Base-by-base conservation (phyloP, 768 basidiomycete species). In the Ramaria rubella region DNA sequence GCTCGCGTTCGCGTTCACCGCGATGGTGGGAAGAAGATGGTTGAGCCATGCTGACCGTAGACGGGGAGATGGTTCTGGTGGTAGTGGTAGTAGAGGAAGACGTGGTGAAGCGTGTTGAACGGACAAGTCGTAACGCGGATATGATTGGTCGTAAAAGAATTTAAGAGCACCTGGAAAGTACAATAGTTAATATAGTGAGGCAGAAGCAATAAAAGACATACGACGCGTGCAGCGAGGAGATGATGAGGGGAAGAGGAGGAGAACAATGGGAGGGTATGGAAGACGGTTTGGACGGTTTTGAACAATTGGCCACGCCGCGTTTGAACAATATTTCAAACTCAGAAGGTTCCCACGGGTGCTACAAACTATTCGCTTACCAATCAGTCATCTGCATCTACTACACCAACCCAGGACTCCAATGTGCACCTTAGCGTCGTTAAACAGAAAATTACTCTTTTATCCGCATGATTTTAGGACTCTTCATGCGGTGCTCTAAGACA, bases 41-140 rank as follows among this genome's bases (percentile, higher is more conserved):
- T 72, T 88, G 82, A 59, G 89, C 89, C 89, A 92, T 92, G 77
- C 86, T 86, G 73, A 81, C 83, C 62, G 88, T 86, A 80, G 89
- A 89, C 79, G 90, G 77, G 79, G 87, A 86, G 64, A 82, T 81
- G 57, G 80, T 73, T 55, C 85, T 81, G 54, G 76, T 68, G 52
- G 65, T 60, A 63, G 81, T 82, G 68, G 89, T 87, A 71, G 81
- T 74, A 72, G 64, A 72, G 72, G 62, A 68, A 65, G 64, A 63
- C 65, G 59, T 62, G 63, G 49, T 59, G 61, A 64, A 57, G 61
- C 51, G 56, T 44, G 53, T 50, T 58, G 58, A 50, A 59, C 49
- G 58, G 49, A 53, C 57, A 55, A 61, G 62, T 63, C 60, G 64
- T 64, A 30, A 54, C 52, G 61, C 49, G 57, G 40, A 55, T 61